Conservation (phyloP, 2,329 filamentous ascomycete species). For the Penicillium sp. region DNA sequence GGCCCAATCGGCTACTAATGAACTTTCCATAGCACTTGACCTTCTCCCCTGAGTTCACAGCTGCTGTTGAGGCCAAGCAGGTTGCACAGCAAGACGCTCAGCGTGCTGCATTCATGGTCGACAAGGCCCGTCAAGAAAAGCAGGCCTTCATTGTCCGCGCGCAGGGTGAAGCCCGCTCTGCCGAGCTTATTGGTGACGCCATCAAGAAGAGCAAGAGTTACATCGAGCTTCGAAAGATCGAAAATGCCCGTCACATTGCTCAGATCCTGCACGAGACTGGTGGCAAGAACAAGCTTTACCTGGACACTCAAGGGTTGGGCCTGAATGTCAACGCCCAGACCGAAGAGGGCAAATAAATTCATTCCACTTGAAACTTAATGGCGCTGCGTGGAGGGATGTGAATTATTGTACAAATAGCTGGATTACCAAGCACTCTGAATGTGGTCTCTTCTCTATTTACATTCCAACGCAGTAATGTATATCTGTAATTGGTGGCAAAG, state of each 20-base stretch:
- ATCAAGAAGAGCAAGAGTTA: conserved; percentile 99
- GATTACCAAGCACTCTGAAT: conserved; percentile 32
- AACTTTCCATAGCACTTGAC: conserved; percentile 56
- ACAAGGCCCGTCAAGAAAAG: conserved; percentile 99
- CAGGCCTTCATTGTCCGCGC: conserved; percentile 98
- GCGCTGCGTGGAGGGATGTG: conserved; percentile 20
- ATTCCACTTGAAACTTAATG: conserved; percentile 22
- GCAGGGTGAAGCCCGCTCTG: conserved; percentile 97
- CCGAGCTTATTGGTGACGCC: conserved; percentile 95
- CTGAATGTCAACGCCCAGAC: conserved; percentile 67
- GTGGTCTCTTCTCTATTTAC: conserved; percentile 36
- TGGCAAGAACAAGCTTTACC: conserved; percentile 87
- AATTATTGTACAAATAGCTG: conserved; percentile 41
- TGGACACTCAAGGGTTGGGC: conserved; percentile 87
- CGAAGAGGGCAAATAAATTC: conserved; percentile 35
- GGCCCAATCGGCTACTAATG: conserved; percentile 5
- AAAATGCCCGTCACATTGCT: conserved; percentile 92
- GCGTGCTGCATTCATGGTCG: conserved; percentile 92
- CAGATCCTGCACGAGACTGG: conserved; percentile 78
- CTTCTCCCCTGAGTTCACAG: conserved; percentile 69
- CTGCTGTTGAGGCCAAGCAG: conserved; percentile 68
- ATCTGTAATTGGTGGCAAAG: neutral
- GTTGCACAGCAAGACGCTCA: conserved; percentile 88
- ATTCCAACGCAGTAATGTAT: neutral
- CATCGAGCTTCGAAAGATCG: conserved; percentile 95